Conservation (phyloP, 106 monocot species). For the Apostasia shenzhenica region DNA sequence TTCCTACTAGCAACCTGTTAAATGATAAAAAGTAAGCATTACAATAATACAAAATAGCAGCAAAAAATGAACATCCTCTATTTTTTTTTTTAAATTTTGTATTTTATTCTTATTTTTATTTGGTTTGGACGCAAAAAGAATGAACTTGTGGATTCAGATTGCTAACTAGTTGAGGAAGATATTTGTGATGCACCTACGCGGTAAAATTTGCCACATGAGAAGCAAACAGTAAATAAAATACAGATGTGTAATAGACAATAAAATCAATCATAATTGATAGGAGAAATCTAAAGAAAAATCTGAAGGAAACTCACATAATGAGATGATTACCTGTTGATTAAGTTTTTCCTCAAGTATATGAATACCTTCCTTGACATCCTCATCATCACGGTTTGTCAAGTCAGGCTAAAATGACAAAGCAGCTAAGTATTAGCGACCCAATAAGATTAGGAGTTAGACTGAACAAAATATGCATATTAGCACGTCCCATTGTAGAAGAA, state of each 20-base stretch:
- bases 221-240: background rate
- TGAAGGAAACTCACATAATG: background rate
- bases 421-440: background rate
- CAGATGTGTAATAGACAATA: background rate
- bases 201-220: background rate
- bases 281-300: background rate
- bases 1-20: conserved; percentile 40
- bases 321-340: conserved; percentile 30
- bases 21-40: conserved; percentile 2
- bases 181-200: background rate
- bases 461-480: background rate
- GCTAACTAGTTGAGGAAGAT: background rate
- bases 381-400: conserved; percentile 40
- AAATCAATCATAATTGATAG: background rate
- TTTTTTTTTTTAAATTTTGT: no score
- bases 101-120: background rate
- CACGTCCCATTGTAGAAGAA: background rate
- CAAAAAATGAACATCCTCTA: background rate
- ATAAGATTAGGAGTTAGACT: background rate
- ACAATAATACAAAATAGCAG: background rate
- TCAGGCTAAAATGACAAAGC: conserved; percentile 36
- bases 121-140: background rate
- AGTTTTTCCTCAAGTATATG: conserved; percentile 27
- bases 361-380: conserved; percentile 38
- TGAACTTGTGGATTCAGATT: background rate